Evolutionary conservation across 2,329 filamentous ascomycete species (phyloP).

Genomic region (Knoxdaviesia capensis): DNA sequence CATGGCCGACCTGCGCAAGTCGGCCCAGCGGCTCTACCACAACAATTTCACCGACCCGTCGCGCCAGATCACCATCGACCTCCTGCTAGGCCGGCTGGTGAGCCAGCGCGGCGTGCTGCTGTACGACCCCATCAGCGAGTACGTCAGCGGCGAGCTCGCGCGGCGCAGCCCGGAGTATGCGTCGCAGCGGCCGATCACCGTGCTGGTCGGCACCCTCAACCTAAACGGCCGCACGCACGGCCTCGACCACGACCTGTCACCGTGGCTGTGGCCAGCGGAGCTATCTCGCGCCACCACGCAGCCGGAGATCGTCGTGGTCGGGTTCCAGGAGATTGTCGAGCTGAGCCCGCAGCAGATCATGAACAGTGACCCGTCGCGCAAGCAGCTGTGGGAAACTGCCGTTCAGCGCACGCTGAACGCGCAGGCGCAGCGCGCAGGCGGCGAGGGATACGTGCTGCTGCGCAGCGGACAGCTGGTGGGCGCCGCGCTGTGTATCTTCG

Average conservation of each 20-base stretch:
- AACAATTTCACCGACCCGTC: slow-evolving; percentile 95
- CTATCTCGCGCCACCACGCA: slow-evolving; percentile 30
- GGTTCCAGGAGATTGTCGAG: slow-evolving; percentile 97
- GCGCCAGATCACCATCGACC: slow-evolving; percentile 84
- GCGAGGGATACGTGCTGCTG: slow-evolving; percentile 71
- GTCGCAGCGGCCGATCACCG: slow-evolving; percentile 49
- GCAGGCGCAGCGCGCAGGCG: slow-evolving; percentile 41
- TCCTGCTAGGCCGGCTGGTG: slow-evolving; percentile 68
- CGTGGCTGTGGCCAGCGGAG: slow-evolving; percentile 59
- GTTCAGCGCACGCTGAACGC: slow-evolving; percentile 61
- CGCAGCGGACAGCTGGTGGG: slow-evolving; percentile 89
- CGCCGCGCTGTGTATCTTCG: slow-evolving; percentile 79
- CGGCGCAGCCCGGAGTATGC: slow-evolving; percentile 55
- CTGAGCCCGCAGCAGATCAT: slow-evolving; percentile 96
- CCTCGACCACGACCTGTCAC: slow-evolving; percentile 56
- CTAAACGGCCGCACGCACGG: slow-evolving; percentile 74
- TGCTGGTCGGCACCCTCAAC: slow-evolving; percentile 80
- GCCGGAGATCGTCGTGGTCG: slow-evolving; percentile 74
- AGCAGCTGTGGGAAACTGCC: slow-evolving; percentile 69
- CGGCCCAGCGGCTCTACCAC: slow-evolving; percentile 81
- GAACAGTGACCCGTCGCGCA: slow-evolving; percentile 81
- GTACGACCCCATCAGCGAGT: slow-evolving; percentile 89
- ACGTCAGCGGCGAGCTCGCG: slow-evolving; percentile 56
- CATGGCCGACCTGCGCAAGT: slow-evolving; percentile 88
- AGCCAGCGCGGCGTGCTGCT: slow-evolving; percentile 69